Base-by-base conservation (phyloP, 345 rosid genomes). In the Gossypium anomalum region DNA sequence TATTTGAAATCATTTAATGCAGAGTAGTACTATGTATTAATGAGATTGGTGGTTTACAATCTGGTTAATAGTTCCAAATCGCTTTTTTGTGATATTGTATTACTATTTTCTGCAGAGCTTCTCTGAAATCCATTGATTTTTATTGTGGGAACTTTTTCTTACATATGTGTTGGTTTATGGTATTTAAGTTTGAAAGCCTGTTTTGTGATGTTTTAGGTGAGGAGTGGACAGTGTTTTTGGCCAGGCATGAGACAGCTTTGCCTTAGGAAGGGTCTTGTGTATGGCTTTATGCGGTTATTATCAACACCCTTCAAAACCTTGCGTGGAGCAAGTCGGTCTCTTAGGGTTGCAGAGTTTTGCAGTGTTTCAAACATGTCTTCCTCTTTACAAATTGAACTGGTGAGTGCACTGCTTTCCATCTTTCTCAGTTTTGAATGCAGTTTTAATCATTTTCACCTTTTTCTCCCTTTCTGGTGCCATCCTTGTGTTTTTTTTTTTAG, bases 321-420 rank as follows among this genome's bases (percentile, higher is more conserved):
- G 88, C 92, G 92, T 69, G 90, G 93, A 76, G 99, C 99, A 17
- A 85, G 97, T 78, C 85, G 97, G 73, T 85, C 98, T 7, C 96
- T 93, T 68, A 87, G 86, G 80, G 87, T 93, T 53, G 83, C 97
- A 38, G 90, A 93, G 64, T 96, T 96, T 82, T 96, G 99, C 85
- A 96, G 94, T 79, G 87, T 92, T 58, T 79, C 93, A 62, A 93
- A 75, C 72, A 74, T 85, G 85, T 85, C 93, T 67, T 91, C 97
- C 55, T 87, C 99, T 0, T 84, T 96, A 80, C 97, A 96, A 82
- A 96, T 96, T 47, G 98, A 96, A 82, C 79, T 96, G 91, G 99
- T 93, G 77, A 84, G 87, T 68, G 43, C 15, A 34, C 66, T 61
- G 62, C 19, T 75, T 15, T 58, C 16, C 12, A 57, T 57, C 29